Percentiles rank a stretch among this genome's conserved stretches.
phyloP scores from a whole-genome alignment of 768 basidiomycete genomes.

The Lyophyllum atratum region DNA sequence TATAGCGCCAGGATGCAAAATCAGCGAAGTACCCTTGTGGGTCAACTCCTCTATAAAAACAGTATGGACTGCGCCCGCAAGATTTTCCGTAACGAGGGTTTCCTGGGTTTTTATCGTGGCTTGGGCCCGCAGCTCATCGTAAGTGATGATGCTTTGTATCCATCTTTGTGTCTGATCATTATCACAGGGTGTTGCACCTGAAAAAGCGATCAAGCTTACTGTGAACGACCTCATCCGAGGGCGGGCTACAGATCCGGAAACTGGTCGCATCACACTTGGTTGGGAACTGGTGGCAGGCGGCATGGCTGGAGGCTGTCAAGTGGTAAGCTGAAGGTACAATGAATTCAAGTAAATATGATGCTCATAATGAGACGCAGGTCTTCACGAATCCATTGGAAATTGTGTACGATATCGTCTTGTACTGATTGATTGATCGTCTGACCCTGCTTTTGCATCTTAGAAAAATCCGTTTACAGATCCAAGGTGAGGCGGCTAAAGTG shows the following conservation, averaged over 20 bases:
- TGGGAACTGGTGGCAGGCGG: conserved; percentile 95
- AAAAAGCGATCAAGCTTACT: conserved; percentile 98
- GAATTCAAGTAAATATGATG: background rate
- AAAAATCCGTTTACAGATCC: conserved; percentile 93
- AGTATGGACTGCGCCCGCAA: conserved; percentile 92
- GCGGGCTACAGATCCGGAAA: conserved; percentile 89
- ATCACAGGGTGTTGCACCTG: conserved; percentile 85
- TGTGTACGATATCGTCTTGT: conserved; percentile 56
- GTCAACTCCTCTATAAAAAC: conserved; percentile 96
- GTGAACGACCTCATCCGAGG: conserved; percentile 91
- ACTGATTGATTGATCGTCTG: conserved; percentile 7
- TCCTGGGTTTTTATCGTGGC: conserved; percentile 95
- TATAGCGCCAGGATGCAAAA: conserved; percentile 81
- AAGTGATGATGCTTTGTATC: conserved; percentile 19
- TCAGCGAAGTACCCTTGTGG: conserved; percentile 94
- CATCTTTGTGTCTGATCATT: conserved; percentile 1
- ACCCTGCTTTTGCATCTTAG: conserved; percentile 40
- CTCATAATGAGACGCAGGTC: conserved; percentile 49
- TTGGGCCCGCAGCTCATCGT: conserved; percentile 94
- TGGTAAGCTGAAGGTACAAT: conserved; percentile 57
- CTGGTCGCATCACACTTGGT: conserved; percentile 86
- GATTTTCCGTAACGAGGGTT: conserved; percentile 93
- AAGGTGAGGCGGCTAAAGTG: conserved; percentile 89
- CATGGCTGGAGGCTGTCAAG: conserved; percentile 94
- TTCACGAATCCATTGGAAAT: conserved; percentile 98